Conservation (phyloP, 768 basidiomycete genomes). For the Kwoniella dendrophila region DNA sequence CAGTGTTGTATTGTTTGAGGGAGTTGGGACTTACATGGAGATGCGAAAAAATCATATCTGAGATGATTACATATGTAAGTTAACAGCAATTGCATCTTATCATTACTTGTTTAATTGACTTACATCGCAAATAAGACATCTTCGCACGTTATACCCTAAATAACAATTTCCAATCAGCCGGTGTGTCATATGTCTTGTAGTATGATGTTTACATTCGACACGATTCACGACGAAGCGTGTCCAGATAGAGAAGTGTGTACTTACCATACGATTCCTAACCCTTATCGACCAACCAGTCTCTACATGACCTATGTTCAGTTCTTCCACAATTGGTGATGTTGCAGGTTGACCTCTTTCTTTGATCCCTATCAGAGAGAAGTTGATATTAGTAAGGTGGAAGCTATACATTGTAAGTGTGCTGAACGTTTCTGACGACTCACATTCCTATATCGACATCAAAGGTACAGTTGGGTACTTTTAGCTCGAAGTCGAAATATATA, state of each 20-base stretch:
- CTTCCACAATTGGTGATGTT: constrained; percentile 55
- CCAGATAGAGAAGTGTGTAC: constrained; percentile 1
- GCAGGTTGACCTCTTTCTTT: constrained; percentile 56
- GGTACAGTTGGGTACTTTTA: neutral
- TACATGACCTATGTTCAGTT: constrained; percentile 53
- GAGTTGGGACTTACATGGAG: constrained; percentile 42
- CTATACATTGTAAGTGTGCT: neutral
- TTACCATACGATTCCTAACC: constrained; percentile 54
- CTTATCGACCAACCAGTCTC: constrained; percentile 55
- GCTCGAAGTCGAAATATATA: neutral
- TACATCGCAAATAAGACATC: constrained; percentile 55
- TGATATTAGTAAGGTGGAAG: neutral
- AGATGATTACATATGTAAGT: neutral
- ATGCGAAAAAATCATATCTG: constrained; percentile 55
- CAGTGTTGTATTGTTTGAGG: neutral
- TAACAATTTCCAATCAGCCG: neutral
- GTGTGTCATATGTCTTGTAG: neutral
- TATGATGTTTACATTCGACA: neutral
- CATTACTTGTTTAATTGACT: constrained; percentile 14
- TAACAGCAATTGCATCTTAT: neutral
- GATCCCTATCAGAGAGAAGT: constrained; percentile 42
- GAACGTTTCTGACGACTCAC: constrained; percentile 22
- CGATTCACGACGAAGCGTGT: neutral
- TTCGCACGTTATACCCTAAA: constrained; percentile 54
- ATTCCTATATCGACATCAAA: constrained; percentile 33